Percentiles rank a stretch among this genome's conserved stretches.
Conservation (phyloP, 164 flowering plant species). For the Paratinospora sagittata region DNA sequence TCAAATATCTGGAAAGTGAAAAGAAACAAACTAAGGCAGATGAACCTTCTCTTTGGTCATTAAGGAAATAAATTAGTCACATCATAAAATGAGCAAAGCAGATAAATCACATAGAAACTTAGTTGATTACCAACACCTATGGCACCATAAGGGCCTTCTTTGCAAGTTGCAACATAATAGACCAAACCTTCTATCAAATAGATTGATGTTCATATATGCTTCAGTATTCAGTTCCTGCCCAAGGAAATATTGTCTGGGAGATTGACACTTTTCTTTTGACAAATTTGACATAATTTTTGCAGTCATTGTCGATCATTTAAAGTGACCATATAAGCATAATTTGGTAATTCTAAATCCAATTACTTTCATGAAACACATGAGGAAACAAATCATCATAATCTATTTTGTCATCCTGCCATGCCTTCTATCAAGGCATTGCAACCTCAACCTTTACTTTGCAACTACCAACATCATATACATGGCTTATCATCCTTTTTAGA, state of each 20-base stretch:
- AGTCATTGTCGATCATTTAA: neutral
- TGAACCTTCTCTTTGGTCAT: neutral
- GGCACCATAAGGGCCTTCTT: too few relatives aligned
- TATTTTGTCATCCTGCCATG: neutral
- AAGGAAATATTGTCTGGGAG: neutral
- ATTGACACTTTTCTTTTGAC: neutral
- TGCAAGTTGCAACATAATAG: too few relatives aligned
- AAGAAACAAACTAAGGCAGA: neutral
- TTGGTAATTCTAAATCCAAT: neutral
- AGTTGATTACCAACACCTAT: too few relatives aligned
- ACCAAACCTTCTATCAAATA: too few relatives aligned
- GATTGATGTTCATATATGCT: neutral
- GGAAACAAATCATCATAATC: neutral
- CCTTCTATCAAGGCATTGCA: neutral
- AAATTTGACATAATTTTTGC: neutral
- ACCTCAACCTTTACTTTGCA: too few relatives aligned
- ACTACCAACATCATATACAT: too few relatives aligned
- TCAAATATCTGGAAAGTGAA: slow-evolving; percentile 67
- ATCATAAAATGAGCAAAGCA: neutral
- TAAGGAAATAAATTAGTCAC: neutral
- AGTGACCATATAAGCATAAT: neutral
- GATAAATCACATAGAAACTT: neutral
- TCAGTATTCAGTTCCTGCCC: neutral
- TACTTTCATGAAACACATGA: neutral
- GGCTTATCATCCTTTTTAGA: too few relatives aligned